Evolutionary conservation across 2,329 filamentous ascomycete genomes (phyloP), one percentile per base, ranked within the genome.

Genomic region (Sclerotinia subarctica): DNA sequence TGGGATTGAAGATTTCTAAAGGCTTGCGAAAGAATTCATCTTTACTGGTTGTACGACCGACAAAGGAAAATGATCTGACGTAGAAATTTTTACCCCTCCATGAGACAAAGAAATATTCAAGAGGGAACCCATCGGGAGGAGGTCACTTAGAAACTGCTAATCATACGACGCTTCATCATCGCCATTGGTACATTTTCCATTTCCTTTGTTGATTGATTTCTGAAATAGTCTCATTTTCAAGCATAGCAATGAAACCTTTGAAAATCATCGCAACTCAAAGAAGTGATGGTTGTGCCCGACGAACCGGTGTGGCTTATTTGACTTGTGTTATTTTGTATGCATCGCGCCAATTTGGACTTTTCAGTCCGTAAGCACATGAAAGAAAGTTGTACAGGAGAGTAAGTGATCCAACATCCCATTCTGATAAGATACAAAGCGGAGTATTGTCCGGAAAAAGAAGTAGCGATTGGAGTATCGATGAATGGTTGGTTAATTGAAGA

Each of bases 301-400:
- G 35, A 64, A 56, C 62, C 24, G 62, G 62, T 44, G 62, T 64
- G 62, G 62, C 49, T 52, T 56, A n/a, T 53, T 15, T 54, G 52
- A 10, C 53, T 38, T 56, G 53, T 35, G 5, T 56, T 19, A 56
- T 42, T n/a, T 13, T 24, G 35, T 46, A 46, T 65, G 62, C 62
- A 46, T 46, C 49, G 62, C 62, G 52, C 62, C 62, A 65, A 24
- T 57, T 65, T 42, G 38, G 51, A 32, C 5, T 4, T 32, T 7
- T 32, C 11, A n/a, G 38, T 44, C 62, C 29, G 51, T 32, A 57
- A 46, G 58, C 44, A 62, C 44, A 49, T 62, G 58, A 49, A 11
- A 35, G 44, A 62, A 60, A 49, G 54, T 24, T 44, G n/a, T 3
- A 7, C 13, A n/a, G 19, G n/a, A 26, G 15, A 26, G 46, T n/a